Conservation (phyloP, 306 rosid species). For the Glycine latifolia region DNA sequence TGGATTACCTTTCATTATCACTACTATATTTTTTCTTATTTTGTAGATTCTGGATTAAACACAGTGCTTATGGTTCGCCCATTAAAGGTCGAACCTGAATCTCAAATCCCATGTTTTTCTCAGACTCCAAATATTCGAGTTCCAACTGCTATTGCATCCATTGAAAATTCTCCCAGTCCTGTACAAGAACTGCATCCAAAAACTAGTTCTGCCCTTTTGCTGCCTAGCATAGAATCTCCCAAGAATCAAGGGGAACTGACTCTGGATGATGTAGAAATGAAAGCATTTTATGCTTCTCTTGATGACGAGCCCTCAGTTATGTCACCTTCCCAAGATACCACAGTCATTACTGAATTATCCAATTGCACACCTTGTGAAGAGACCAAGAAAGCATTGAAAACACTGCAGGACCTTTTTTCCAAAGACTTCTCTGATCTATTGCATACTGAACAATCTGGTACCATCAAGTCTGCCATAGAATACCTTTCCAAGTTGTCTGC, state of each 20-base stretch:
- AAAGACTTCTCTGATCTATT: slow-evolving; percentile 52
- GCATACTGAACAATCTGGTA: slow-evolving; percentile 44
- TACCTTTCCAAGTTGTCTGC: slow-evolving; percentile 51
- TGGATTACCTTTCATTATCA: neutral
- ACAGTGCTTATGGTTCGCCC: slow-evolving; percentile 49
- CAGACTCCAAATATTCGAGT: slow-evolving; percentile 41
- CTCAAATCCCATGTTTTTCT: slow-evolving; percentile 36
- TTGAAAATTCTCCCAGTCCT: slow-evolving; percentile 27
- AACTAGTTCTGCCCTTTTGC: slow-evolving; percentile 26
- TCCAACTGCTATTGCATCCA: slow-evolving; percentile 28
- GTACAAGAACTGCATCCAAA: slow-evolving; percentile 41
- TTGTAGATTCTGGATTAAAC: slow-evolving; percentile 52
- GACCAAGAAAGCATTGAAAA: slow-evolving; percentile 52
- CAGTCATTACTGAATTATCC: slow-evolving; percentile 35
- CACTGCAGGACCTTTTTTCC: slow-evolving; percentile 53
- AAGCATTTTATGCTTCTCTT: slow-evolving; percentile 60
- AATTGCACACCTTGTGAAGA: slow-evolving; percentile 49
- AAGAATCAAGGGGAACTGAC: slow-evolving; percentile 45
- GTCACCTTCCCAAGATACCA: slow-evolving; percentile 43
- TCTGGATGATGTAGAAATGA: slow-evolving; percentile 59
- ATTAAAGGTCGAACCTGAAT: slow-evolving; percentile 53
- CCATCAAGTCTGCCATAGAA: slow-evolving; percentile 49
- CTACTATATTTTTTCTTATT: slow-evolving; percentile 26
- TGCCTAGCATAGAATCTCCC: slow-evolving; percentile 45
- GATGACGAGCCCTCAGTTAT: slow-evolving; percentile 50